Percentiles rank a stretch among this genome's conserved stretches.
Conservation (phyloP, 2,329 filamentous ascomycete species). For the Microcyclospora tardicrescens region DNA sequence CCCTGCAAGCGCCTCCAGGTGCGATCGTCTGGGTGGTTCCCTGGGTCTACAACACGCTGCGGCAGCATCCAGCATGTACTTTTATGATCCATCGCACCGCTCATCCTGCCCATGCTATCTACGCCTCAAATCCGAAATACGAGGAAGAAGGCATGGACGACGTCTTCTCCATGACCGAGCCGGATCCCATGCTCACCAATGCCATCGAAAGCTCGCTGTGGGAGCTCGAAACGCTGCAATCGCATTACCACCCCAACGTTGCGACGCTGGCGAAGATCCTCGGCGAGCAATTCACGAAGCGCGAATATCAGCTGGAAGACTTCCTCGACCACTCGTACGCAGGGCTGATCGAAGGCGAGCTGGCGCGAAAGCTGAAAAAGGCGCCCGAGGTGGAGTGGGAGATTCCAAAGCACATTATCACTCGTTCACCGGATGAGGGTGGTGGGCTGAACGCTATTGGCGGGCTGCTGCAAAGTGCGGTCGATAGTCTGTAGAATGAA, state of each 20-base stretch:
- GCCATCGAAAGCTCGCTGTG: slow-evolving; percentile 90
- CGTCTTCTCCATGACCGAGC: slow-evolving; percentile 61
- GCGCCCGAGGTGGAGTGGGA: slow-evolving; percentile 83
- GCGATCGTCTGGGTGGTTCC: slow-evolving; percentile 82
- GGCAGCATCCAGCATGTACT: slow-evolving; percentile 75
- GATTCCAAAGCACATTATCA: slow-evolving; percentile 76
- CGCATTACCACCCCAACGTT: slow-evolving; percentile 94
- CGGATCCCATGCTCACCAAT: slow-evolving; percentile 69
- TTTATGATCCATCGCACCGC: slow-evolving; percentile 81
- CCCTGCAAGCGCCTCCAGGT: slow-evolving; percentile 77
- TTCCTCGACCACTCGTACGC: slow-evolving; percentile 92
- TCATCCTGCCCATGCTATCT: slow-evolving; percentile 21
- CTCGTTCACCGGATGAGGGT: slow-evolving; percentile 4
- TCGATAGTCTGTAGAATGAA: not conserved
- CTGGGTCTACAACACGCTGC: slow-evolving; percentile 91
- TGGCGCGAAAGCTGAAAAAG: slow-evolving; percentile 73
- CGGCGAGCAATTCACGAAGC: slow-evolving; percentile 93
- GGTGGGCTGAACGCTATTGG: slow-evolving; percentile 4
- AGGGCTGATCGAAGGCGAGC: slow-evolving; percentile 72
- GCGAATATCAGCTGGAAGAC: slow-evolving; percentile 88
- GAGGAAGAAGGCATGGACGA: slow-evolving; percentile 55
- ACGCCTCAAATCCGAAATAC: slow-evolving; percentile 9
- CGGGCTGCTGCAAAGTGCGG: slow-evolving; percentile 1
- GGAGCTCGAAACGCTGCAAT: slow-evolving; percentile 84
- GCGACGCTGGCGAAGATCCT: slow-evolving; percentile 88